These are phyloP conservation scores for Penicillium diatomitis DNA, from an alignment of 495 filamentous ascomycete species.

Conservation along the genomic window DNA sequence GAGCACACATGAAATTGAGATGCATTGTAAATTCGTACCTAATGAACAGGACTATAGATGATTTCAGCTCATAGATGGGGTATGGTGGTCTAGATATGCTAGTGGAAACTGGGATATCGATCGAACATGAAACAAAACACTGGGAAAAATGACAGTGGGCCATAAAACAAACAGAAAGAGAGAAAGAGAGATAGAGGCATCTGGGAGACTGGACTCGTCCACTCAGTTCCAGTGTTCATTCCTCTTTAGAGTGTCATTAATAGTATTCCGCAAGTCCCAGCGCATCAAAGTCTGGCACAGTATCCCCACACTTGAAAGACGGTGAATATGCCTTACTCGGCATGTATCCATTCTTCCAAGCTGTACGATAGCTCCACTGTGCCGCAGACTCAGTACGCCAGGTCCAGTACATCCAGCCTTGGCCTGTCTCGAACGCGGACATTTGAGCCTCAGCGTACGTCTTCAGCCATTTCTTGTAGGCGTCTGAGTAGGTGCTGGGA, in stretches of 20 bases:
- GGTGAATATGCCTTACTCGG: constrained; percentile 69
- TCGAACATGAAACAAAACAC: neutral
- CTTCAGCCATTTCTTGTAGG: constrained; percentile 78
- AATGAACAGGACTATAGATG: too few species aligned
- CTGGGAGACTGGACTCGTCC: too few species aligned
- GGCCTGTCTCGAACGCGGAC: constrained; percentile 77
- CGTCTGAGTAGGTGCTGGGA: constrained; percentile 51
- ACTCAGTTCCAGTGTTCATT: neutral
- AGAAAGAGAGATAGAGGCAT: too few species aligned
- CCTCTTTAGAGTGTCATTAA: constrained; percentile 25
- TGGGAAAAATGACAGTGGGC: too few species aligned
- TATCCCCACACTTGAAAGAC: constrained; percentile 62
- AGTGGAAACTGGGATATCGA: neutral
- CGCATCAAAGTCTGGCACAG: constrained; percentile 60
- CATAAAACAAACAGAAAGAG: too few species aligned
- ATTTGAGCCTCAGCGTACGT: constrained; percentile 96
- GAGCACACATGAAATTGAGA: too few species aligned
- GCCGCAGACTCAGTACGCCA: constrained; percentile 69
- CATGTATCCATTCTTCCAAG: constrained; percentile 73
- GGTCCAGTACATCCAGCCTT: constrained; percentile 99
- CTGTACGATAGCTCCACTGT: constrained; percentile 93
- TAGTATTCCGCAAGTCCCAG: constrained; percentile 59
- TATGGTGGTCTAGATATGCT: neutral
- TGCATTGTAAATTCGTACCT: too few species aligned
- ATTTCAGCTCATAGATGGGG: neutral